These are phyloP conservation scores for Rubia peregrina DNA, from an alignment of 305 asterid species.

Conservation along the genomic window DNA sequence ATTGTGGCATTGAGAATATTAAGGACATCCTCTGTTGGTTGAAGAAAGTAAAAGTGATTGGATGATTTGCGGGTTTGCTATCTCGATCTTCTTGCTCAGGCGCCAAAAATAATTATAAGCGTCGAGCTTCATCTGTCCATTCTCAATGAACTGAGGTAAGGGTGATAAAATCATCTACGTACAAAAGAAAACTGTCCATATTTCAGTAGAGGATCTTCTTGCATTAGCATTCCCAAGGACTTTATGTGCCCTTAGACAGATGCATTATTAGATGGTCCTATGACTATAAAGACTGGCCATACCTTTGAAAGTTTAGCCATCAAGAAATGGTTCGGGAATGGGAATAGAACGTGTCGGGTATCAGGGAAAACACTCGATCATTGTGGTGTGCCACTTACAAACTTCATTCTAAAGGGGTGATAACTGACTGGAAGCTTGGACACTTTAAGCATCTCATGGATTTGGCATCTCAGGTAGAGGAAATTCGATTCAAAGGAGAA, in stretches of 20 bases:
- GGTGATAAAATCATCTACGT: too few relatives aligned
- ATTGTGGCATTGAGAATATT: too few relatives aligned
- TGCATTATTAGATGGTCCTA: conserved; percentile 56
- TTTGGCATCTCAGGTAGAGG: conserved; percentile 28
- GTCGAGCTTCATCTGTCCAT: not conserved
- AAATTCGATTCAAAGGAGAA: conserved; percentile 25
- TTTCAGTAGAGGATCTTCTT: conserved; percentile 19
- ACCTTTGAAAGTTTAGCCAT: conserved; percentile 63
- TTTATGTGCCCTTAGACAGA: conserved; percentile 63
- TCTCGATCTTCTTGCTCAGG: too few relatives aligned
- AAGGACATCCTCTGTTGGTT: too few relatives aligned
- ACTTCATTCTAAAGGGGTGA: conserved; percentile 58
- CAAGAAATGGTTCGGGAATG: conserved; percentile 44
- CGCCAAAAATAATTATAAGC: too few relatives aligned
- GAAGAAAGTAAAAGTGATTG: too few relatives aligned
- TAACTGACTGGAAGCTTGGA: conserved; percentile 52
- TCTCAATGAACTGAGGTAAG: too few relatives aligned
- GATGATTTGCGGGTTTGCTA: too few relatives aligned
- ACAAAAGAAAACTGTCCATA: conserved; percentile 20
- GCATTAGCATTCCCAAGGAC: conserved; percentile 43
- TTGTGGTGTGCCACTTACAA: conserved; percentile 44
- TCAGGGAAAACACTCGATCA: conserved; percentile 42
- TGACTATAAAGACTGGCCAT: conserved; percentile 75
- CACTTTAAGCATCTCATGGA: conserved; percentile 33
- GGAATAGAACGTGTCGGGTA: conserved; percentile 52